Evolutionary conservation across 2,329 filamentous ascomycete genomes (phyloP).

Genomic region (Pyrenochaeta sp.): DNA sequence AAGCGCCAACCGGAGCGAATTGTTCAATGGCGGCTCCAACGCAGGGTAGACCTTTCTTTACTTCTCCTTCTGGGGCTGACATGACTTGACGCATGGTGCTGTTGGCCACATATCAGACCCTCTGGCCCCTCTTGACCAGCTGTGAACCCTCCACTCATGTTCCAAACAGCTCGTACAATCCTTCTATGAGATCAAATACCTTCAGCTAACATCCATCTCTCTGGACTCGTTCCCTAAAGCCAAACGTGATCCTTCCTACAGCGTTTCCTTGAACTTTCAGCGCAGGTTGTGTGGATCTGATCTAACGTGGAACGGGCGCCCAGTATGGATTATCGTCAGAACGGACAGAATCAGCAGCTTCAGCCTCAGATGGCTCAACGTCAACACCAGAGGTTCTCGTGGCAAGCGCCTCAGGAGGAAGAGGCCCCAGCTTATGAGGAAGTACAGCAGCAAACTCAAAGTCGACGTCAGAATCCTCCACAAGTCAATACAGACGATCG

Average conservation of each 20-base stretch:
- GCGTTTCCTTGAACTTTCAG: neutral
- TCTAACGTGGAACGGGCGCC: too few relatives aligned
- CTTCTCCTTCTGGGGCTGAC: slow-evolving; percentile 27
- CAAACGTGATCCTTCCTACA: too few relatives aligned
- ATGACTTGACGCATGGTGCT: slow-evolving; percentile 27
- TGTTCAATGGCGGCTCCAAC: slow-evolving; percentile 24
- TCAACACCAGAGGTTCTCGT: slow-evolving; percentile 43
- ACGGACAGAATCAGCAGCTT: slow-evolving; percentile 23
- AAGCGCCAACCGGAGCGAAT: slow-evolving; percentile 35
- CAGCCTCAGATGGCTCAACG: slow-evolving; percentile 16
- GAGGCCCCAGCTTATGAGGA: slow-evolving; percentile 21
- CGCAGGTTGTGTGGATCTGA: neutral
- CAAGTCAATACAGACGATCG: slow-evolving; percentile 28
- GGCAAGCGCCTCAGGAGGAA: slow-evolving; percentile 39
- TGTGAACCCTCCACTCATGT: slow-evolving; percentile 3
- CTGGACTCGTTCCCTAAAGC: too few relatives aligned
- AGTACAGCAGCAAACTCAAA: slow-evolving; percentile 6
- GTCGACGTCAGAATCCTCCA: slow-evolving; percentile 16
- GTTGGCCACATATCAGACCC: slow-evolving; percentile 39
- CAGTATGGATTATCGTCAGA: slow-evolving; percentile 34
- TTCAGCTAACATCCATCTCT: too few relatives aligned
- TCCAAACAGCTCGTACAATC: slow-evolving; percentile 5
- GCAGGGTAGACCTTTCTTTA: slow-evolving; percentile 21
- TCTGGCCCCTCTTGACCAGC: slow-evolving; percentile 20
- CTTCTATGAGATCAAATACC: too few relatives aligned